These are phyloP conservation scores for Candolleomyces aberdarensis DNA, from an alignment of 768 basidiomycete genomes.

Conservation along the genomic window DNA sequence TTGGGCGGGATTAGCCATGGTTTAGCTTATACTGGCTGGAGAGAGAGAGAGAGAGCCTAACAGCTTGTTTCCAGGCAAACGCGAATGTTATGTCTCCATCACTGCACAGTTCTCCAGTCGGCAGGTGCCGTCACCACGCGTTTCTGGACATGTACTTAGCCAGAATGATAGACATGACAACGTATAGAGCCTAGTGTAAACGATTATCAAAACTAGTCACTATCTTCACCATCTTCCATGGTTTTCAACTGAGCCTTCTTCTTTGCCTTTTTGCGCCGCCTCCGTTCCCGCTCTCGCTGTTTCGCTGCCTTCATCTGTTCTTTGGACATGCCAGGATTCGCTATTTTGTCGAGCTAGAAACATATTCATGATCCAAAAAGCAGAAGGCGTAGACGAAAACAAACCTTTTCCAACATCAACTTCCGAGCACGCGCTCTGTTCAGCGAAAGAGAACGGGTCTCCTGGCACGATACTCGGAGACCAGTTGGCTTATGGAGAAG, in stretches of 20 bases:
- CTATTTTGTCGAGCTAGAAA: constrained; percentile 62
- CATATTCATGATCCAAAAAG: constrained; percentile 11
- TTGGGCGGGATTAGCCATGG: constrained; percentile 28
- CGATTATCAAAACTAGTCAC: constrained; percentile 2
- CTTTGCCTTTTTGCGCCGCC: constrained; percentile 74
- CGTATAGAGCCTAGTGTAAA: background rate
- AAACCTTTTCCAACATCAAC: constrained; percentile 72
- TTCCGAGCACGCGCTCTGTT: constrained; percentile 79
- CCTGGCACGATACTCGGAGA: constrained; percentile 82
- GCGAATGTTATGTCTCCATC: background rate
- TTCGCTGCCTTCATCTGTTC: constrained; percentile 65
- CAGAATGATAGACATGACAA: constrained; percentile 1
- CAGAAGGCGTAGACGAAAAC: constrained; percentile 27
- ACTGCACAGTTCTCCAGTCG: background rate
- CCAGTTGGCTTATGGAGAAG: constrained; percentile 87
- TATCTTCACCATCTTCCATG: constrained; percentile 16
- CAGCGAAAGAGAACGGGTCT: constrained; percentile 77
- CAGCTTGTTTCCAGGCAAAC: background rate
- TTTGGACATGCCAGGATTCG: constrained; percentile 77
- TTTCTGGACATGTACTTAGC: too few relatives aligned
- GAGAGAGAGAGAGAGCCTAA: background rate
- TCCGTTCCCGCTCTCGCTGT: constrained; percentile 73
- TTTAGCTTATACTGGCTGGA: constrained; percentile 9
- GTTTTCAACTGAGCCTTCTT: constrained; percentile 48
- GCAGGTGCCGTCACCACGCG: constrained; percentile 2